These are phyloP conservation scores for Populus tremula DNA, from an alignment of 345 rosid genomes.

Conservation along the genomic window DNA sequence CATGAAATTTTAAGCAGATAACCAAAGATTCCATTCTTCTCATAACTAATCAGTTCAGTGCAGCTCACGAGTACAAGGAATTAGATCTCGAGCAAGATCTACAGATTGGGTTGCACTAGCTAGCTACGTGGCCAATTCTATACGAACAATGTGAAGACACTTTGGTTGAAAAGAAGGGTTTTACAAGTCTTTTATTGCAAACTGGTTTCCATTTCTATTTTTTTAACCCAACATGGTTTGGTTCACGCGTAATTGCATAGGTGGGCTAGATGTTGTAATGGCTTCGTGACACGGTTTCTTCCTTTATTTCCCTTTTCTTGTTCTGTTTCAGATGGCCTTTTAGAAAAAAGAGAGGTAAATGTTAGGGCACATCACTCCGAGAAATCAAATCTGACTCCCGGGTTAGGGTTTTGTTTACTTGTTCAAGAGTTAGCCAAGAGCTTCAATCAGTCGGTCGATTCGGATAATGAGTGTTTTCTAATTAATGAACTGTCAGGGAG, in stretches of 20 bases:
- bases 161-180: background rate
- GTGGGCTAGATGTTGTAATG: background rate
- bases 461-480: background rate
- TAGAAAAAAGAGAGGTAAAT: background rate
- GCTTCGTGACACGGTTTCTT: constrained; percentile 12
- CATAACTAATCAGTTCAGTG: background rate
- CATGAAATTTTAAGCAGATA: background rate
- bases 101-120: background rate
- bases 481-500: background rate
- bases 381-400: background rate
- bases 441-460: background rate
- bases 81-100: constrained; percentile 8
- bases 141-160: background rate
- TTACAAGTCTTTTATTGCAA: background rate
- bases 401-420: background rate
- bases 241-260: constrained; percentile 13
- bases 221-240: background rate
- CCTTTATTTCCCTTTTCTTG: background rate
- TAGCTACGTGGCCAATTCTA: background rate
- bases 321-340: background rate
- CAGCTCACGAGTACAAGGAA: background rate
- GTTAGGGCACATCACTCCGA: background rate
- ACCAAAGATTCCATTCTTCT: background rate
- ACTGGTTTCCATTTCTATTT: constrained; percentile 2
- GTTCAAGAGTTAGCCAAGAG: background rate